Evolutionary conservation across 2,329 filamentous ascomycete genomes (phyloP).

Genomic region (Blastomyces parvus): DNA sequence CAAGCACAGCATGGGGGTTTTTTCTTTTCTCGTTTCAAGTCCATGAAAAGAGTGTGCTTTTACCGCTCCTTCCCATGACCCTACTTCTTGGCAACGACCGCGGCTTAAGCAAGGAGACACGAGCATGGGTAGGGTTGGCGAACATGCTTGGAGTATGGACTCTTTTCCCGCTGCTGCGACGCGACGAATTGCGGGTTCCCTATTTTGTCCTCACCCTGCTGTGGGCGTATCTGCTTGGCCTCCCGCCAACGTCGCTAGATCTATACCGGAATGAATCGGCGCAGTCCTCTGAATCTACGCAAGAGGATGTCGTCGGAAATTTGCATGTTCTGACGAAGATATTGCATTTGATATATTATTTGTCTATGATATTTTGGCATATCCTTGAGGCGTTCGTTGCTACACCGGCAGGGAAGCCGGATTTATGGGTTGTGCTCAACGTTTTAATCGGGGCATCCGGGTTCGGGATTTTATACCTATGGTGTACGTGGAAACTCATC

Average conservation of each 20-base stretch:
- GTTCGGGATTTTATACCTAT: constrained; percentile 79
- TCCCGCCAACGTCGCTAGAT: constrained; percentile 66
- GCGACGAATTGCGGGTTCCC: constrained; percentile 74
- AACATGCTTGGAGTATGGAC: constrained; percentile 88
- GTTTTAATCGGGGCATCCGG: constrained; percentile 76
- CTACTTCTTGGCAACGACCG: constrained; percentile 68
- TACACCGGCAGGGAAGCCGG: constrained; percentile 69
- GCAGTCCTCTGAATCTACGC: constrained; percentile 22
- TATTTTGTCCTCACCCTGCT: constrained; percentile 77
- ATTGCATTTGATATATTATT: constrained; percentile 67
- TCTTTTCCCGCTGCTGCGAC: constrained; percentile 78
- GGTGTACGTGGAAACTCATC: constrained; percentile 65
- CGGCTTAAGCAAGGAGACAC: constrained; percentile 63
- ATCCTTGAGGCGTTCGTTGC: constrained; percentile 57
- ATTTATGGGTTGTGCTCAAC: constrained; percentile 90
- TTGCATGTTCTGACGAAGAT: constrained; percentile 53
- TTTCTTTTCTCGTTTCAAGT: constrained; percentile 98
- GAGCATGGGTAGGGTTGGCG: constrained; percentile 92
- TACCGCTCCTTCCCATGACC: constrained; percentile 90
- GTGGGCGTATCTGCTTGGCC: constrained; percentile 83
- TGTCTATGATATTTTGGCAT: constrained; percentile 73
- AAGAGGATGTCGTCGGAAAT: constrained; percentile 34
- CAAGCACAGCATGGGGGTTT: constrained; percentile 87
- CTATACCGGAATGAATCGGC: constrained; percentile 50
- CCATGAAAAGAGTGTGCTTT: constrained; percentile 91